Evolutionary conservation across 768 basidiomycete genomes (phyloP).

Genomic region (Boletus tomentosulus): DNA sequence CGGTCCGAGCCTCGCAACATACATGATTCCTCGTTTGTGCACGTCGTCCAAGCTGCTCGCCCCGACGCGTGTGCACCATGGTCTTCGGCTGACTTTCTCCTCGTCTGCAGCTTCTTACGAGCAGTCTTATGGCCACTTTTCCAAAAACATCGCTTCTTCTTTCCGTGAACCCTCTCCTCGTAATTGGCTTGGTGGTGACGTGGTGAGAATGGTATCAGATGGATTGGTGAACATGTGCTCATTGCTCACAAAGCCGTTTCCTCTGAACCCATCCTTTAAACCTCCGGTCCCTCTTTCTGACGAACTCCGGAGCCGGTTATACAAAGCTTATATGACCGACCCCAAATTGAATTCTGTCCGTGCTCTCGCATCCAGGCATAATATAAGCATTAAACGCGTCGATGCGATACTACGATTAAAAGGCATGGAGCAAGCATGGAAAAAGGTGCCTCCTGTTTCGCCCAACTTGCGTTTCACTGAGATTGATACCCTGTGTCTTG

Average conservation of each 20-base stretch:
- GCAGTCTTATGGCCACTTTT: slow-evolving; percentile 17
- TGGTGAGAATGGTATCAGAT: slow-evolving; percentile 40
- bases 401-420: slow-evolving; percentile 83
- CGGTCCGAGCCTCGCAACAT: neutral
- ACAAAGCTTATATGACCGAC: slow-evolving; percentile 54
- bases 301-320: slow-evolving; percentile 51
- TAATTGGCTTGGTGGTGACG: slow-evolving; percentile 59
- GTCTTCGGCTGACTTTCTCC: neutral
- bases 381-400: slow-evolving; percentile 72
- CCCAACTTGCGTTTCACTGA: slow-evolving; percentile 1
- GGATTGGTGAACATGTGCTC: neutral
- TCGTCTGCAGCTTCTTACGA: slow-evolving; percentile 7
- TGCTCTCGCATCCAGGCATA: slow-evolving; percentile 54
- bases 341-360: slow-evolving; percentile 55
- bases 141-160: slow-evolving; percentile 14
- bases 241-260: slow-evolving; percentile 61
- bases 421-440: slow-evolving; percentile 66
- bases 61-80: slow-evolving; percentile 7
- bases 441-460: slow-evolving; percentile 51
- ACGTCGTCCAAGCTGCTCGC: slow-evolving; percentile 9
- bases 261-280: slow-evolving; percentile 77
- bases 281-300: slow-evolving; percentile 78
- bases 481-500: slow-evolving; percentile 7
- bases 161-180: slow-evolving; percentile 37
- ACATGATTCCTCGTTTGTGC: slow-evolving; percentile 23